phyloP scores from a whole-genome alignment of 2,329 filamentous ascomycete species.

The Pseudocercospora musae region DNA sequence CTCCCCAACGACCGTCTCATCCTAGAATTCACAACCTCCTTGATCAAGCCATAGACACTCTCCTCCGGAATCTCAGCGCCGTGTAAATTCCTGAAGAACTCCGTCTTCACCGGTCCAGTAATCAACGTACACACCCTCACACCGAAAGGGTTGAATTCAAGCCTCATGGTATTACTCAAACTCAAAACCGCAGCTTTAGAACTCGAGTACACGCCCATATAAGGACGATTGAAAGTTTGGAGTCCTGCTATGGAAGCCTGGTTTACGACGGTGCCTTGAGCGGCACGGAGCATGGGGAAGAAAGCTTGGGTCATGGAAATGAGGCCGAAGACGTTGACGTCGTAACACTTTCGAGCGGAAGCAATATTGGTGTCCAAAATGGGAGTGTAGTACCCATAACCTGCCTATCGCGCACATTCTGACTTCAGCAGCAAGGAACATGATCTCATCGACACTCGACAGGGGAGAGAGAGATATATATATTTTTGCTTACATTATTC shows the following conservation, averaged over 20 bases:
- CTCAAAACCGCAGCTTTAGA: constrained; percentile 29
- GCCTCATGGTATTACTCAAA: constrained; percentile 26
- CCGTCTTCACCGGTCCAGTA: constrained; percentile 13
- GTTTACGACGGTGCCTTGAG: constrained; percentile 38
- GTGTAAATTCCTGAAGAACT: constrained; percentile 10
- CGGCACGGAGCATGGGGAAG: constrained; percentile 46
- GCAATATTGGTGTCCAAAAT: constrained; percentile 27
- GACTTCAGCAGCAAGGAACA: no score
- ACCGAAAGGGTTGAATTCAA: constrained; percentile 32
- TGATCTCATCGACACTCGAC: no score
- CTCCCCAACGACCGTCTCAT: constrained; percentile 4
- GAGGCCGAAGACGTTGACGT: constrained; percentile 51
- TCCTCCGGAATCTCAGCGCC: constrained; percentile 44
- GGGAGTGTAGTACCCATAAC: constrained; percentile 32
- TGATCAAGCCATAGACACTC: constrained; percentile 50
- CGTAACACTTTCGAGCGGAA: constrained; percentile 48
- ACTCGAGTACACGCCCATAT: constrained; percentile 35
- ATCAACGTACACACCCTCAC: constrained; percentile 29
- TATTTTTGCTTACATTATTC: constrained; percentile 39
- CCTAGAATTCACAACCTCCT: constrained; percentile 34
- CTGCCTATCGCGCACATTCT: no score
- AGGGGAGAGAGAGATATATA: no score
- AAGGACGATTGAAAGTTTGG: constrained; percentile 21
- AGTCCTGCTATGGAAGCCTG: constrained; percentile 35
- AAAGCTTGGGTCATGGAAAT: constrained; percentile 41